phyloP scores from a whole-genome alignment of 306 rosid genomes.

The Dryas drummondii region DNA sequence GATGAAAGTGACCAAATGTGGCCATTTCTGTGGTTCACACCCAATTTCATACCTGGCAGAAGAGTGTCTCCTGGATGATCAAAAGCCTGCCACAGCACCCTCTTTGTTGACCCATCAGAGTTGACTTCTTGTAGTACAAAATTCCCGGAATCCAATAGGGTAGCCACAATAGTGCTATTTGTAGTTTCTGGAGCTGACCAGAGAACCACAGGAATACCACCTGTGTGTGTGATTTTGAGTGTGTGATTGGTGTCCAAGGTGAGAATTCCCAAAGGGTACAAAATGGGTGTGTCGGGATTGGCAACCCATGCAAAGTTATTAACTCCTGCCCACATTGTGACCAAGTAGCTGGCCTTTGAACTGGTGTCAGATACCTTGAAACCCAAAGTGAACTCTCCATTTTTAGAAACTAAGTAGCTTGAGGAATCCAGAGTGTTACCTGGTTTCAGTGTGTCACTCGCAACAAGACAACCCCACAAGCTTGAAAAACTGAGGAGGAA shows the following conservation, averaged over 20 bases:
- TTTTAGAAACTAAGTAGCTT: too few species aligned
- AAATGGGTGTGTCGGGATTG: background rate
- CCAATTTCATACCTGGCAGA: slow-evolving; percentile 9
- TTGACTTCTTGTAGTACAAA: background rate
- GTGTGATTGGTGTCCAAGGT: slow-evolving; percentile 4
- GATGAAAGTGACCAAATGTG: slow-evolving; percentile 11
- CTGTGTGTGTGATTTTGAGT: slow-evolving; percentile 11
- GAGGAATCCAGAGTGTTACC: too few species aligned
- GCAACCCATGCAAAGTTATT: slow-evolving; percentile 12
- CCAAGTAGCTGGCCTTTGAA: too few species aligned
- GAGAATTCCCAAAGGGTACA: background rate
- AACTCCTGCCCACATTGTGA: too few species aligned
- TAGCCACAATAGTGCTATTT: background rate
- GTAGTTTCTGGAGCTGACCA: background rate
- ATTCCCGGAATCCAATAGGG: background rate
- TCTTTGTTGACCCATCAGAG: background rate
- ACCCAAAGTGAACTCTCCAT: too few species aligned
- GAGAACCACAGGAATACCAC: background rate
- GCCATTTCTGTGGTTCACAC: background rate
- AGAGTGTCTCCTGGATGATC: background rate
- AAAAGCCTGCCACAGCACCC: background rate
- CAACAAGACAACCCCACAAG: too few species aligned
- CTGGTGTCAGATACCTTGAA: too few species aligned
- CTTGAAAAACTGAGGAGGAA: too few species aligned
- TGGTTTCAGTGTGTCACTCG: too few species aligned